Evolutionary conservation across 1,284 basidiomycete genomes (phyloP).

Genomic region (Caloboletus firmus): DNA sequence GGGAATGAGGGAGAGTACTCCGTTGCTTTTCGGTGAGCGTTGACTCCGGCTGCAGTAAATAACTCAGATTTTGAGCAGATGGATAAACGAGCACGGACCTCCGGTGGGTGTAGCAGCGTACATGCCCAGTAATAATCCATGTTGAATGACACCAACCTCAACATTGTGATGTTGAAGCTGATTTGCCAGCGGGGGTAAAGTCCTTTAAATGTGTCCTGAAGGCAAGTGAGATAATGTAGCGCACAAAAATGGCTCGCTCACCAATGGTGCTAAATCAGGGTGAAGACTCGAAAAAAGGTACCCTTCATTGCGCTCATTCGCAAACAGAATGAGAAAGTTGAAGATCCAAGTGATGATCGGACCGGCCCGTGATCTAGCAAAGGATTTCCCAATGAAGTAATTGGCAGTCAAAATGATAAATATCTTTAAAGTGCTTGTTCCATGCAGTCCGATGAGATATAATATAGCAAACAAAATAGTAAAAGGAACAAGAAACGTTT

Average conservation of each 20-base stretch:
- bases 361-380: slow-evolving; percentile 43
- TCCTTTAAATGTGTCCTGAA: slow-evolving; percentile 68
- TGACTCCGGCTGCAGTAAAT: slow-evolving; percentile 34
- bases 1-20: slow-evolving; percentile 43
- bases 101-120: slow-evolving; percentile 36
- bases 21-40: slow-evolving; percentile 60
- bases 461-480: slow-evolving; percentile 64
- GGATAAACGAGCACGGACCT: slow-evolving; percentile 41
- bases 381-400: slow-evolving; percentile 61
- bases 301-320: slow-evolving; percentile 78
- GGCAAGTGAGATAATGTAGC: slow-evolving; percentile 7
- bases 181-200: slow-evolving; percentile 90
- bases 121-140: slow-evolving; percentile 91
- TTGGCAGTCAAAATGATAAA: slow-evolving; percentile 70
- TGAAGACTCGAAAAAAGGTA: slow-evolving; percentile 68
- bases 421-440: slow-evolving; percentile 82
- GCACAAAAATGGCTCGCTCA: slow-evolving; percentile 34
- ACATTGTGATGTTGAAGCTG: slow-evolving; percentile 96
- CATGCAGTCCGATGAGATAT: slow-evolving; percentile 83
- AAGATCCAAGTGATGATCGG: slow-evolving; percentile 71
- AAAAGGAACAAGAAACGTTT: slow-evolving; percentile 50
- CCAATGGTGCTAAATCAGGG: slow-evolving; percentile 53
- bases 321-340: slow-evolving; percentile 75
- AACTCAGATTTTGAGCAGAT: slow-evolving; percentile 1
- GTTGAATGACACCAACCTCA: slow-evolving; percentile 89